Evolutionary conservation across 192 early-diverging fungal species (phyloP).

Genomic region (Dissophora ornata): DNA sequence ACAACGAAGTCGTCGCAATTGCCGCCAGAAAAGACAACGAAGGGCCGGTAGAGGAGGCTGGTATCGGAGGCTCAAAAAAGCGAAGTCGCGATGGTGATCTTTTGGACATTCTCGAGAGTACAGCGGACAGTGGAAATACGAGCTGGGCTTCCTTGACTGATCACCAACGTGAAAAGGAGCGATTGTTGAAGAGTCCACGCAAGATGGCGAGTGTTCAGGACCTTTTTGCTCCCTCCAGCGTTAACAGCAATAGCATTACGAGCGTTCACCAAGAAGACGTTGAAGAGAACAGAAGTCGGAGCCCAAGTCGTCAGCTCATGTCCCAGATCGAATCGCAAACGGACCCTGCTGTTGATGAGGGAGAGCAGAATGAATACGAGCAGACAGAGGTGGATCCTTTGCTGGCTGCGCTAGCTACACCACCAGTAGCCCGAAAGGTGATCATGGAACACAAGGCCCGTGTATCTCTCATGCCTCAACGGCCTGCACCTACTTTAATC

Average conservation of each 20-base stretch:
- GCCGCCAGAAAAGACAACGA: background rate
- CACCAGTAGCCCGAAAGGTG: slow-evolving; percentile 23
- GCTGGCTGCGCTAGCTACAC: slow-evolving; percentile 24
- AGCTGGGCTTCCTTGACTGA: slow-evolving; percentile 24
- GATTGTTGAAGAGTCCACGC: slow-evolving; percentile 39
- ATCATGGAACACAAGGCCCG: slow-evolving; percentile 7
- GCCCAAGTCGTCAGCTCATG: slow-evolving; percentile 23
- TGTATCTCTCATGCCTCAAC: slow-evolving; percentile 6
- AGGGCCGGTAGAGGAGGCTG: background rate
- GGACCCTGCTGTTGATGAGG: too few species aligned
- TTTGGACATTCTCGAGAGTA: slow-evolving; percentile 1
- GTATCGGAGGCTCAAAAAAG: slow-evolving; percentile 40
- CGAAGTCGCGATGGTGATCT: slow-evolving; percentile 22
- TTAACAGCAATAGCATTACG: background rate
- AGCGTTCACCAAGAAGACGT: background rate
- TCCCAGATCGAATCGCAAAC: slow-evolving; percentile 28
- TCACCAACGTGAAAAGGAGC: slow-evolving; percentile 25
- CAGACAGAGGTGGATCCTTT: slow-evolving; percentile 33
- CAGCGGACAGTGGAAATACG: background rate
- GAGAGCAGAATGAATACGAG: background rate
- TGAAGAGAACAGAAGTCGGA: slow-evolving; percentile 7
- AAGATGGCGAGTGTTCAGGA: slow-evolving; percentile 47
- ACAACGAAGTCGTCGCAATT: slow-evolving; percentile 19
- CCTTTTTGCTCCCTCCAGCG: slow-evolving; percentile 17
- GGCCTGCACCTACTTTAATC: background rate